phyloP scores from a whole-genome alignment of 2,329 filamentous ascomycete species.

The Hymenoscyphus infarciens region DNA sequence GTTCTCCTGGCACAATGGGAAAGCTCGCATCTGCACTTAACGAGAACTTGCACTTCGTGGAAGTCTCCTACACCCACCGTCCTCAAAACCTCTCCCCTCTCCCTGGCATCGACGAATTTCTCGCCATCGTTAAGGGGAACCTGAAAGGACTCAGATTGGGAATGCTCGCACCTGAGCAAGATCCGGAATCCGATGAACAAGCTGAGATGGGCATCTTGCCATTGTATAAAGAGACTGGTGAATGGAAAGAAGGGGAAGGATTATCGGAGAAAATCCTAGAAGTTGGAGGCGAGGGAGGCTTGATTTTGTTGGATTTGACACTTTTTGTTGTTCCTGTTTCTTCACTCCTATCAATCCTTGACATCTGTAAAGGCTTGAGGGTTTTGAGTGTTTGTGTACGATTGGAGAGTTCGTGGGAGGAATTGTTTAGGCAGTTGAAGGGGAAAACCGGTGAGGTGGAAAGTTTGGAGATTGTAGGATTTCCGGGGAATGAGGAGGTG shows the following conservation, averaged over 20 bases:
- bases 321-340: constrained; percentile 39
- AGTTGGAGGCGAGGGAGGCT: too few species aligned
- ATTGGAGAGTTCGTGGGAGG: constrained; percentile 32
- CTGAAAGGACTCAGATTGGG: constrained; percentile 22
- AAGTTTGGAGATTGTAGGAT: constrained; percentile 28
- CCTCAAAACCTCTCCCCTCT: background rate
- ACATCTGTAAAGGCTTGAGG: constrained; percentile 37
- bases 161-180: constrained; percentile 19
- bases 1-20: constrained; percentile 40
- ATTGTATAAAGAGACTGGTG: constrained; percentile 16
- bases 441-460: constrained; percentile 21
- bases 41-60: constrained; percentile 41
- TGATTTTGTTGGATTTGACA: constrained; percentile 36
- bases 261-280: too few species aligned
- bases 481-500: constrained; percentile 19
- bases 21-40: constrained; percentile 26
- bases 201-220: background rate
- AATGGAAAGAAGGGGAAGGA: constrained; percentile 23
- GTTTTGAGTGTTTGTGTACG: constrained; percentile 39
- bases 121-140: constrained; percentile 15
- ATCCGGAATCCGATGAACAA: constrained; percentile 5
- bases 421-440: constrained; percentile 17
- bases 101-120: constrained; percentile 17
- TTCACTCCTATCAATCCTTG: constrained; percentile 37
- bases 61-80: constrained; percentile 45